Percentiles rank a stretch among this genome's conserved stretches.
Evolutionary conservation across 2,329 filamentous ascomycete species (phyloP).

Genomic region (Pseudogymnoascus sp.): DNA sequence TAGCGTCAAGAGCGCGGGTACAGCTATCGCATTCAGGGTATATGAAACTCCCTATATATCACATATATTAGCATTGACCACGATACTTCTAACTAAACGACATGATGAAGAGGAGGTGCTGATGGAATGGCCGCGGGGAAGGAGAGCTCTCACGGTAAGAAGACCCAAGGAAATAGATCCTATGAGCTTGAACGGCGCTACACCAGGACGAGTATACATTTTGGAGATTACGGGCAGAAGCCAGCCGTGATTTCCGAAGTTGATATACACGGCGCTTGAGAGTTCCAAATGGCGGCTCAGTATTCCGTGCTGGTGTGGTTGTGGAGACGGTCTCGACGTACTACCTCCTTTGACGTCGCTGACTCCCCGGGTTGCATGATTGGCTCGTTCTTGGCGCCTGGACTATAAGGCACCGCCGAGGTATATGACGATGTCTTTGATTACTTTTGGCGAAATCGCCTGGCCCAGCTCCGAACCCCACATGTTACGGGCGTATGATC

Average conservation of each 20-base stretch:
- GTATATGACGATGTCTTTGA: background rate
- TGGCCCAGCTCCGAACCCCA: conserved; percentile 1
- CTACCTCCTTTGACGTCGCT: background rate
- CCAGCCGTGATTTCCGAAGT: background rate
- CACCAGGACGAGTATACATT: background rate
- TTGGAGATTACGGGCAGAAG: background rate
- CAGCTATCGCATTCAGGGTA: conserved; percentile 66
- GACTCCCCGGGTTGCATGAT: conserved; percentile 7
- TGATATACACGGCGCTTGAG: background rate
- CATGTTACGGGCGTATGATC: conserved; percentile 2
- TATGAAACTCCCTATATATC: conserved; percentile 71
- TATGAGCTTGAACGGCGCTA: conserved; percentile 77
- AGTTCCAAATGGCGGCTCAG: conserved; percentile 6
- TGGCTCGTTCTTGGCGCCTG: background rate
- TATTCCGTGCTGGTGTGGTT: conserved; percentile 2
- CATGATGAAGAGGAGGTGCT: background rate
- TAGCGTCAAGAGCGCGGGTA: conserved; percentile 73
- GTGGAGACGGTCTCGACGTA: background rate
- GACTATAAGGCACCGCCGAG: background rate
- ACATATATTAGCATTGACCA: background rate
- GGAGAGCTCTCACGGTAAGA: conserved; percentile 59
- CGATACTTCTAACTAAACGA: background rate
- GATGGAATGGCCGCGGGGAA: background rate
- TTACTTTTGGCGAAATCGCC: background rate
- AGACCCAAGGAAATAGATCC: conserved; percentile 84